phyloP scores from a whole-genome alignment of 2,329 filamentous ascomycete genomes.

The Clarireedia monteithiana region DNA sequence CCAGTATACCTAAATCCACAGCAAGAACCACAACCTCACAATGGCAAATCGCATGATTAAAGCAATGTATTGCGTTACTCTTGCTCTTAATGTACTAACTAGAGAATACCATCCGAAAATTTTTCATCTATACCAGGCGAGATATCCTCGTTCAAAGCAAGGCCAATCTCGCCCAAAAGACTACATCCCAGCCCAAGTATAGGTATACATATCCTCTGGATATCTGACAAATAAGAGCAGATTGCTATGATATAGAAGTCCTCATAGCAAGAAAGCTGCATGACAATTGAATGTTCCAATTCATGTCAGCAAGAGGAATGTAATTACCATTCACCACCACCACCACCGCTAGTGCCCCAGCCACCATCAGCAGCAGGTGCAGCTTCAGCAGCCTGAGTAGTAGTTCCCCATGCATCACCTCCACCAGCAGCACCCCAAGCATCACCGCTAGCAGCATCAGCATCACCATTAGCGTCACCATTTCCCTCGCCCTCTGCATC shows the following conservation, averaged over 20 bases:
- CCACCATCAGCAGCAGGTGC: too few relatives aligned
- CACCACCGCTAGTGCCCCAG: neutral
- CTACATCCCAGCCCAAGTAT: neutral
- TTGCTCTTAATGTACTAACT: too few relatives aligned
- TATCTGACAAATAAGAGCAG: neutral
- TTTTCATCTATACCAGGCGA: neutral
- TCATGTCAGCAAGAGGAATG: neutral
- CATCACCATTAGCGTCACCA: slow-evolving; percentile 6
- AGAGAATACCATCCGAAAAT: too few relatives aligned
- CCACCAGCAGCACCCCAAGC: neutral
- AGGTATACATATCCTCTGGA: neutral
- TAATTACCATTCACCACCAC: neutral
- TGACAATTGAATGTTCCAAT: neutral
- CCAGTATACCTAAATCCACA: too few relatives aligned
- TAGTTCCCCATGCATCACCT: neutral
- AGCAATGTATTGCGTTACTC: too few relatives aligned
- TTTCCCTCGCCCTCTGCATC: slow-evolving; percentile 38
- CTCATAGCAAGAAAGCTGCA: neutral
- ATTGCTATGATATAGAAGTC: neutral
- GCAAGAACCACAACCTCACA: too few relatives aligned
- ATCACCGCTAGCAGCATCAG: neutral
- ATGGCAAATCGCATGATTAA: too few relatives aligned
- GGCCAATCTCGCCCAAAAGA: neutral
- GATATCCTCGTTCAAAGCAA: neutral
- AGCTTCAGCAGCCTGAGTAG: neutral